Evolutionary conservation across 1,284 basidiomycete species (phyloP), one percentile per base, ranked within the genome.

Genomic region (Ganoderma resinaceum): DNA sequence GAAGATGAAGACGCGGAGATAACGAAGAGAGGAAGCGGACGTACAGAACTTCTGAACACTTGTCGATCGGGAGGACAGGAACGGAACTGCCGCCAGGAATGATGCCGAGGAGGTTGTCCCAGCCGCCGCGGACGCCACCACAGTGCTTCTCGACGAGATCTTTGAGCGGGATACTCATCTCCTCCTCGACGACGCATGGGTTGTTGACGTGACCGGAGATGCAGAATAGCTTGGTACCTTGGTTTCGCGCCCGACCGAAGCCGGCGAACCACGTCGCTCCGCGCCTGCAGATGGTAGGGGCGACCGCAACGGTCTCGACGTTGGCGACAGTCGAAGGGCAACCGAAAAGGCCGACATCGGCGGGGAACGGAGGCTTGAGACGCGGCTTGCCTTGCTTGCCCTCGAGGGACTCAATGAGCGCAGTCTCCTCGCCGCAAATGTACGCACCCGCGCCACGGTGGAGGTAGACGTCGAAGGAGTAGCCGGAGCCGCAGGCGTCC

Each of bases 291-390:
- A 99, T 99, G 1, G 97, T 99, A 0, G 97, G 98, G 1, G 97
- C 95, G 53, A 99, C 97, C 40, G 97, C 93, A 68, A 99, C 95
- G 7, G 97, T 99, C 86, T 99, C 98, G 69, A 99, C 97, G 78
- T 99, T 99, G 65, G 97, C 97, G 60, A 99, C 97, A 11, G 98
- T 99, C 2, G 95, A 95, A 0, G 97, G 97, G 82, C 96, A 98
- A 11, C 97, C 97, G 78, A 99, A 99, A 55, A 98, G 85, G 69
- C 97, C 97, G 61, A 99, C 97, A 75, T 99, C 97, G 70, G 97
- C 97, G 18, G 97, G 97, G 91, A 99, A 99, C 57, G 97, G 98
- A n/a, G 97, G 97, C 87, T 99, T 99, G 76, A 99, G 86, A 73
- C 97, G 89, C 3, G 97, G 97, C 82, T 99, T 99, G 57, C 97